Conservation (phyloP, 164 flowering plant species). For the Pachysandra terminalis region DNA sequence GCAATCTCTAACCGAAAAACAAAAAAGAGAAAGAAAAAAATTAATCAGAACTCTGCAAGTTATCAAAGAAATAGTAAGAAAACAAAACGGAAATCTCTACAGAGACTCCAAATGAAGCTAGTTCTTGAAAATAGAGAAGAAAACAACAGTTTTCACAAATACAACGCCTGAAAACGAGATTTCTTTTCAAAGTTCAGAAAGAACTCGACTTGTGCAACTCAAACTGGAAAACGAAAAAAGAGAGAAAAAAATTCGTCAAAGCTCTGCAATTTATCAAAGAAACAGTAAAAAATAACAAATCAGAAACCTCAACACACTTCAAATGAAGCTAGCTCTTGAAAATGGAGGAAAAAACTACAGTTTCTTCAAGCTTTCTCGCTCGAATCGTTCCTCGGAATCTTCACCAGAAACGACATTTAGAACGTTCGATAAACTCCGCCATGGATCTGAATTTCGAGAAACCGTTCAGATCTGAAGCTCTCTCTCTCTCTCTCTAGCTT, state of each 20-base stretch:
- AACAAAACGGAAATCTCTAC: not conserved
- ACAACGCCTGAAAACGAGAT: not conserved
- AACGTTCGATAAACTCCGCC: not conserved
- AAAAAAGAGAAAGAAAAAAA: too few relatives aligned
- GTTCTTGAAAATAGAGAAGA: not conserved
- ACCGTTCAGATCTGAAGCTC: constrained; percentile 1
- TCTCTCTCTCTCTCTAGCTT: constrained; percentile 6
- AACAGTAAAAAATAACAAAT: not conserved
- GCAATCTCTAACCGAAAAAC: not conserved
- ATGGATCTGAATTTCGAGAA: constrained; percentile 1
- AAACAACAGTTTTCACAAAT: not conserved
- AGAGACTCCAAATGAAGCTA: not conserved
- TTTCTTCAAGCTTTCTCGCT: too few relatives aligned
- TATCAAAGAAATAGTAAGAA: not conserved
- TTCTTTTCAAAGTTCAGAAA: not conserved
- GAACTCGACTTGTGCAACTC: not conserved
- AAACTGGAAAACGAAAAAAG: not conserved
- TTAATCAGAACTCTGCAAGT: not conserved
- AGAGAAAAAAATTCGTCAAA: too few relatives aligned
- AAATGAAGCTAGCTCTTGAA: not conserved
- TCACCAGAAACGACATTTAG: not conserved
- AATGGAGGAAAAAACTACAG: too few relatives aligned
- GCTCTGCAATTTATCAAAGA: not conserved
- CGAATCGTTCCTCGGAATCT: not conserved
- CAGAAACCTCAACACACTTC: not conserved